A percentile compares a stretch with the other conserved stretches of the same genome.
Evolutionary conservation across 1,139 yeast species (phyloP).

Genomic region (Candida sojae): DNA sequence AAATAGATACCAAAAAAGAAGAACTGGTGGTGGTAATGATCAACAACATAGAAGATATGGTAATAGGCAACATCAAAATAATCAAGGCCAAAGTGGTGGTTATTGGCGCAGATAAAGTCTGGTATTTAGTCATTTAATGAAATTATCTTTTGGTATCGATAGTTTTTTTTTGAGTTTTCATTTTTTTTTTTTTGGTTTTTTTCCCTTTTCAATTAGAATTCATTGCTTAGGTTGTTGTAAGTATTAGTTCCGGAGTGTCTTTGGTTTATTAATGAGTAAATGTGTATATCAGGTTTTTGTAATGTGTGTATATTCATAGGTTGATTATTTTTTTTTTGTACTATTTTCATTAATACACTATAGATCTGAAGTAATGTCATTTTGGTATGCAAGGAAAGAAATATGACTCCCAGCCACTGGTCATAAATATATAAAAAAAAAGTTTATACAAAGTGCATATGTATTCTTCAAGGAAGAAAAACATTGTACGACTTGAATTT

Average conservation of each 20-base stretch:
- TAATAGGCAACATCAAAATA: constrained; percentile 5
- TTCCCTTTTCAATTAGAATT: background rate
- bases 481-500: no score
- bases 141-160: background rate
- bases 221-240: no score
- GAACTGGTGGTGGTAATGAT: constrained; percentile 28
- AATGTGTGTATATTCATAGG: background rate
- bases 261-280: no score
- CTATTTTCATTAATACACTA: no score
- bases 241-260: no score
- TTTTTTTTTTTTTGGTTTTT: background rate
- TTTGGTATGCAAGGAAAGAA: no score
- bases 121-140: background rate
- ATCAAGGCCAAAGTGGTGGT: constrained; percentile 4
- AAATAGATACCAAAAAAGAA: constrained; percentile 49
- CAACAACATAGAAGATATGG: constrained; percentile 8
- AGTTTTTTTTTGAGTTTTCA: background rate
- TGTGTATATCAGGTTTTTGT: background rate
- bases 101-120: constrained; percentile 2
- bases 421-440: no score
- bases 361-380: no score
- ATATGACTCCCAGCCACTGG: no score
- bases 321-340: no score
- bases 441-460: no score
- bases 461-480: no score